Conservation (phyloP, 371 early-diverging fungal species). For the Lichtheimia hyalospora region DNA sequence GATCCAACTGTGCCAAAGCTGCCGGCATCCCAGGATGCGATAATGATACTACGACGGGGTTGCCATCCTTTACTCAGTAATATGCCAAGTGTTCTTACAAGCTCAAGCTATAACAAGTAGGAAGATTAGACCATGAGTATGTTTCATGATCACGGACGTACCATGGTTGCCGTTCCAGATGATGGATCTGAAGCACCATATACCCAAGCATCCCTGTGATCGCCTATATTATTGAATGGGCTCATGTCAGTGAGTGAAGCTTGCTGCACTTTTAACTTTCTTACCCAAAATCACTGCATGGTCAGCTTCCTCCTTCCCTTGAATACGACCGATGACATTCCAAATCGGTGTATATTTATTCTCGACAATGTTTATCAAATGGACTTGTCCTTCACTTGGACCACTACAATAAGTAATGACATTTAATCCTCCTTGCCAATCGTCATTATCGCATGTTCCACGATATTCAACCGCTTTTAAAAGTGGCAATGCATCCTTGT, state of each 20-base stretch:
- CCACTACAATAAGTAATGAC: conserved; percentile 56
- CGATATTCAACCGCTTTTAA: conserved; percentile 47
- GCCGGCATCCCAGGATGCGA: conserved; percentile 65
- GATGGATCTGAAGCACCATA: conserved; percentile 66
- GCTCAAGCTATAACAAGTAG: conserved; percentile 32
- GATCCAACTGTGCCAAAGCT: conserved; percentile 62
- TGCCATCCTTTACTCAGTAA: conserved; percentile 56
- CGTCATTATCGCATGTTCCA: conserved; percentile 26
- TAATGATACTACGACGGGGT: conserved; percentile 56
- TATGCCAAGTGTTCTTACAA: conserved; percentile 46
- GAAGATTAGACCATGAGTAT: too few relatives aligned
- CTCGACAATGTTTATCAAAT: conserved; percentile 55
- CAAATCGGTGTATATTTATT: conserved; percentile 58
- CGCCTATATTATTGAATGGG: conserved; percentile 23
- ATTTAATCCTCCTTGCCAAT: conserved; percentile 48
- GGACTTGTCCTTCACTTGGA: conserved; percentile 47
- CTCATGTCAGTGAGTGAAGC: neutral
- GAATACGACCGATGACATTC: conserved; percentile 65
- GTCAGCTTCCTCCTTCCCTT: conserved; percentile 58
- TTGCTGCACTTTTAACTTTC: neutral
- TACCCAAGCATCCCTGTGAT: conserved; percentile 66
- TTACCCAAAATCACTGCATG: conserved; percentile 53
- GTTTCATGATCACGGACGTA: too few relatives aligned
- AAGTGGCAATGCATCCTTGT: conserved; percentile 60
- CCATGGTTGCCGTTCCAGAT: conserved; percentile 53